Conservation (phyloP, 2,329 filamentous ascomycete species). For the Alternaria gaisen region DNA sequence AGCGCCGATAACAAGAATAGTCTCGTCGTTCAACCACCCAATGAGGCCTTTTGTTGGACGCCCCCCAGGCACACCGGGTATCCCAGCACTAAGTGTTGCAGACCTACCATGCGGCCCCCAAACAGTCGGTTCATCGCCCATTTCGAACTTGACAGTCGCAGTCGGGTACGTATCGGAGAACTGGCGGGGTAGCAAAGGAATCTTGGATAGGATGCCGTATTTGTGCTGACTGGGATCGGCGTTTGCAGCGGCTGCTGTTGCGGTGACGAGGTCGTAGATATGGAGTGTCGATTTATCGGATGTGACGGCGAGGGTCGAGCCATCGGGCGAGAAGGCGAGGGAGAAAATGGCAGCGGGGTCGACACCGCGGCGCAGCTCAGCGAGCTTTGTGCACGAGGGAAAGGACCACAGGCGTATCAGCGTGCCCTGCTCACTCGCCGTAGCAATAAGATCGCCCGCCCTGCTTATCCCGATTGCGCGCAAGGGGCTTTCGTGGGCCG, state of each 20-base stretch:
- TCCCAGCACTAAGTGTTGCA: conserved; percentile 54
- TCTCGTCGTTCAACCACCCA: conserved; percentile 81
- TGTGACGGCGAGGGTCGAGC: conserved; percentile 83
- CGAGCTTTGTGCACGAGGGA: conserved; percentile 78
- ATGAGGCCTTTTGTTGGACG: conserved; percentile 82
- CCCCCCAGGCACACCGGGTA: conserved; percentile 62
- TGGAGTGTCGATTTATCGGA: conserved; percentile 97
- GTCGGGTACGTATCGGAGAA: conserved; percentile 93
- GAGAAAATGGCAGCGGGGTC: conserved; percentile 89
- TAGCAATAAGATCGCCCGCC: conserved; percentile 84
- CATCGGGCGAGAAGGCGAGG: conserved; percentile 84
- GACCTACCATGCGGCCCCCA: conserved; percentile 43
- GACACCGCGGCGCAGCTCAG: conserved; percentile 86
- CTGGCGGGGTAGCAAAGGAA: conserved; percentile 83
- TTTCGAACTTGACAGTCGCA: conserved; percentile 80
- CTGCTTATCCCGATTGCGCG: conserved; percentile 80
- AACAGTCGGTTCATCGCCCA: conserved; percentile 72
- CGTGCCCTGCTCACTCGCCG: conserved; percentile 92
- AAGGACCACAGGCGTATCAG: conserved; percentile 87
- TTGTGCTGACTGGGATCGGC: conserved; percentile 58
- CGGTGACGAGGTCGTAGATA: conserved; percentile 80
- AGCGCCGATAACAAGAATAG: conserved; percentile 78
- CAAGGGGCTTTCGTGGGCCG: conserved; percentile 82
- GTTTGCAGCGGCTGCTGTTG: conserved; percentile 10
- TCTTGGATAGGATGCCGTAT: conserved; percentile 84